Base-by-base conservation (phyloP, 23 red algal genomes). In the Gracilaria domingensis region DNA sequence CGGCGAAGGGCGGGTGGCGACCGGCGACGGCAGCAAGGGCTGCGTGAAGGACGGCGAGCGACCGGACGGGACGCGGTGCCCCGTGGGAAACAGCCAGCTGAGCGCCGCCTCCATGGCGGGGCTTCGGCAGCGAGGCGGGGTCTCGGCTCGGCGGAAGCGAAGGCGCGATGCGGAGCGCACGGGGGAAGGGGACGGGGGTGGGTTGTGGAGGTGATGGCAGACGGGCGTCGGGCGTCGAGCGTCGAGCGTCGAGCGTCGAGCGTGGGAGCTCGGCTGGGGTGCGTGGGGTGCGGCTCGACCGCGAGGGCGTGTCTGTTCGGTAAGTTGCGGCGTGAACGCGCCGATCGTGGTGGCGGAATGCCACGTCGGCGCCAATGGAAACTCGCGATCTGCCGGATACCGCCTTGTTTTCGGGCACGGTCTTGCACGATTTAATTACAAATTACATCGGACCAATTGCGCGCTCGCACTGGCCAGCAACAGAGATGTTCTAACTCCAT, bases 41-140 rank as follows among this genome's bases (percentile, higher is more conserved):
- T 77, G 71, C 28, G 87, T 80, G 87, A 90, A 90, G 36, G 87
- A 90, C 25, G 87, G 76, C 35, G 87, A 25, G 9, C 87, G 72
- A 40, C 87, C 87, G 2, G 73, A 66, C 4, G 87, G 87, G 3
- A 90, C 74, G 35, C 87, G 87, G 40, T 90, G 87, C 17, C 57
- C 54, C 4, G 59, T 55, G 45, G 66, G 66, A 49, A 90, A 90
- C 51, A 90, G 42, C 87, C 87, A 90, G 16, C 42, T 80, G 3
- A 90, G 71, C 24, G 87, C 87, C 56, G 75, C 87, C 55, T 90
- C 87, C 87, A 90, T 90, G 20, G 23, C 72, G 23, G 8, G 67
- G 25, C 35, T 55, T 55, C 51, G 11, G 2, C 51, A 17, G 51
- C 17, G 67, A 24, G 14, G 36, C 34, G 2, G 14, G 13, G 61